Base-by-base conservation (phyloP, 2,329 filamentous ascomycete species). In the Nigrospora sphaerica region DNA sequence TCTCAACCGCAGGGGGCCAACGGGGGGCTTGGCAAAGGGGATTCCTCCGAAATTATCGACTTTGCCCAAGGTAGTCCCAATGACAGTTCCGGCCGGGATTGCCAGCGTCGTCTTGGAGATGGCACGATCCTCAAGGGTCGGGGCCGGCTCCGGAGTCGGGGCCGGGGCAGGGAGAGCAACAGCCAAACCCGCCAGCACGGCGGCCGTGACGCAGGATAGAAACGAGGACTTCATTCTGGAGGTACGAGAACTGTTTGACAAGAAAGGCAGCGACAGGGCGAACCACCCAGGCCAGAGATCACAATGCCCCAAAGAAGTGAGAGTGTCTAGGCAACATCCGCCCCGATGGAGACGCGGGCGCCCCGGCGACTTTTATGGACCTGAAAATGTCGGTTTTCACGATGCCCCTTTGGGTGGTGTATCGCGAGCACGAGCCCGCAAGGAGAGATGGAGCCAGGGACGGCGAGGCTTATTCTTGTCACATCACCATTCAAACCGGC, bases 41-140 rank as follows among this genome's bases (percentile, higher is more conserved):
- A 93, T 88, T 18, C 83, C 86, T 46, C 77, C 80, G 68, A 88
- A 91, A 23, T 72, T 78, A 47, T 92, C 86, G 17, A 88, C 73
- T 13, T 47, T 51, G 37, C 51, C 48, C 1, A 48, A 10, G 2
- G 54, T 53, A 12, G 57, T 50, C n/a, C 61, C 61, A 16, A 62
- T 49, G 14, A 63, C 46, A 10, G 59, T 62, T 10, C 61, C 61
- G 28, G 54, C 57, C 11, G 57, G 47, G 14, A 52, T 56, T 34
- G 50, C 41, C 12, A 63, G 53, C n/a, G 60, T 57, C 14, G 53
- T 48, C n/a, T 50, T 56, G 9, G 46, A 42, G 19, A 49, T 40
- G 32, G 34, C 46, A 37, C 58, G 51, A 47, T 55, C 52, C 38
- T 57, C 54, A 1, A 57, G 47, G 6, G 52, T 52, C n/a, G 39